A percentile compares a stretch with the other conserved stretches of the same genome.
Evolutionary conservation across 2,329 filamentous ascomycete species (phyloP).

Genomic region (Cytospora leucostoma): DNA sequence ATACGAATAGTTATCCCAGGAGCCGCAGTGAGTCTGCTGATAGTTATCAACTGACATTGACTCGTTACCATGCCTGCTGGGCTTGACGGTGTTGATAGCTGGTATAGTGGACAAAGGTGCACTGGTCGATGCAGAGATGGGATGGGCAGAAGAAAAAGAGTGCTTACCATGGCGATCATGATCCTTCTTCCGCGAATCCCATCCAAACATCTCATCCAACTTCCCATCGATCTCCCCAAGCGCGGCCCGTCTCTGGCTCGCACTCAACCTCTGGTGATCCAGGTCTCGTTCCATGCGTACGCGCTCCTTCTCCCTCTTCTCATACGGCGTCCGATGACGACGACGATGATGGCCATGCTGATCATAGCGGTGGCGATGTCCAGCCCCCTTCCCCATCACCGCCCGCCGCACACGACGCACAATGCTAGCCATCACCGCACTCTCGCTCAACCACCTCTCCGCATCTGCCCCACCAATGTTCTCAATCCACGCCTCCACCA

Average conservation of each 20-base stretch:
- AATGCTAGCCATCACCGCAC: conserved; percentile 18
- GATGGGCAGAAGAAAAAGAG: background rate
- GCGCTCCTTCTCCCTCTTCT: conserved; percentile 16
- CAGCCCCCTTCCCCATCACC: background rate
- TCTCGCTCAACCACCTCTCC: conserved; percentile 6
- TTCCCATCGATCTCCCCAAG: conserved; percentile 17
- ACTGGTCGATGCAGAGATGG: background rate
- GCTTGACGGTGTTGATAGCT: background rate
- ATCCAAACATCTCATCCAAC: conserved; percentile 17
- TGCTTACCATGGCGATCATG: conserved; percentile 9
- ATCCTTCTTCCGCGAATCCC: conserved; percentile 2
- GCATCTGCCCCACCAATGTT: conserved; percentile 31
- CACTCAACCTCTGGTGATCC: conserved; percentile 2
- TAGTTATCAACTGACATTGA: conserved; percentile 10
- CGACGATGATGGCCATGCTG: background rate
- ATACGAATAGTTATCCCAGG: background rate
- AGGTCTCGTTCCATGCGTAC: conserved; percentile 1
- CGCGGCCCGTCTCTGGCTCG: background rate
- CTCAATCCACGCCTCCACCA: conserved; percentile 49
- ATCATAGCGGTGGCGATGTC: background rate
- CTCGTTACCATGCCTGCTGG: conserved; percentile 7
- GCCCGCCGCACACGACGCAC: conserved; percentile 15
- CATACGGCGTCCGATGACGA: background rate
- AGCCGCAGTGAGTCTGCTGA: conserved; percentile 2
- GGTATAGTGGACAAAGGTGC: background rate